phyloP scores from a whole-genome alignment of 768 basidiomycete species.

The Coprinopsis sp. region DNA sequence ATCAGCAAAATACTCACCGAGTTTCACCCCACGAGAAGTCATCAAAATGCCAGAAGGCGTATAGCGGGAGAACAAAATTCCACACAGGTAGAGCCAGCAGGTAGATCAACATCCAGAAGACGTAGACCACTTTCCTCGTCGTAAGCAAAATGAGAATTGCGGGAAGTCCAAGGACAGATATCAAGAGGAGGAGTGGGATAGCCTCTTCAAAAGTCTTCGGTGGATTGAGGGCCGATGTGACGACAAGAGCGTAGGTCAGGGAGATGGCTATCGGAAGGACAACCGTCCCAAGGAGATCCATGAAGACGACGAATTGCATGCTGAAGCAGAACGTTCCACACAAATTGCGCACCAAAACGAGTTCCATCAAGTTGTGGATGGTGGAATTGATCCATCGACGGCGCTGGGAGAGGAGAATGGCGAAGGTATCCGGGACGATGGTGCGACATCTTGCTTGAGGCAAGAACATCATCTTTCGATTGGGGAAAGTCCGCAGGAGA shows the following conservation, averaged over 20 bases:
- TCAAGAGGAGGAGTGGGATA: slow-evolving; percentile 86
- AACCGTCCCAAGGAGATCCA: slow-evolving; percentile 89
- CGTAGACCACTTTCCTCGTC: slow-evolving; percentile 90
- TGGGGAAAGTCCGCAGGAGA: slow-evolving; percentile 93
- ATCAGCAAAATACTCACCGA: slow-evolving; percentile 46
- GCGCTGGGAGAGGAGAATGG: slow-evolving; percentile 89
- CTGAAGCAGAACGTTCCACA: slow-evolving; percentile 99
- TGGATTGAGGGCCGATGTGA: slow-evolving; percentile 73
- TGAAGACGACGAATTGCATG: slow-evolving; percentile 99
- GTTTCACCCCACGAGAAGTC: slow-evolving; percentile 99
- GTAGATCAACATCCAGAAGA: slow-evolving; percentile 98
- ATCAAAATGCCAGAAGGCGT: slow-evolving; percentile 99
- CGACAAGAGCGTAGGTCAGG: slow-evolving; percentile 85
- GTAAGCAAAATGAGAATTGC: slow-evolving; percentile 90
- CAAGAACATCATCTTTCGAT: slow-evolving; percentile 99
- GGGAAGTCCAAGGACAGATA: slow-evolving; percentile 90
- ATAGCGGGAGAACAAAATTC: slow-evolving; percentile 92
- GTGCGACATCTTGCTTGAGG: slow-evolving; percentile 95
- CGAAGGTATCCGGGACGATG: slow-evolving; percentile 93
- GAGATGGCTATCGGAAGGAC: slow-evolving; percentile 92
- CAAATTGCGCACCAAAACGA: slow-evolving; percentile 91
- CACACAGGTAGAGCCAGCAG: slow-evolving; percentile 89
- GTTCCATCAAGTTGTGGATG: slow-evolving; percentile 98
- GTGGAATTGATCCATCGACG: slow-evolving; percentile 99
- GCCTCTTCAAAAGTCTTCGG: slow-evolving; percentile 86